Percentiles rank a stretch among this genome's conserved stretches.
Evolutionary conservation across 148 eudicot genomes (phyloP).

Genomic region (Fagopyrum esculentum): DNA sequence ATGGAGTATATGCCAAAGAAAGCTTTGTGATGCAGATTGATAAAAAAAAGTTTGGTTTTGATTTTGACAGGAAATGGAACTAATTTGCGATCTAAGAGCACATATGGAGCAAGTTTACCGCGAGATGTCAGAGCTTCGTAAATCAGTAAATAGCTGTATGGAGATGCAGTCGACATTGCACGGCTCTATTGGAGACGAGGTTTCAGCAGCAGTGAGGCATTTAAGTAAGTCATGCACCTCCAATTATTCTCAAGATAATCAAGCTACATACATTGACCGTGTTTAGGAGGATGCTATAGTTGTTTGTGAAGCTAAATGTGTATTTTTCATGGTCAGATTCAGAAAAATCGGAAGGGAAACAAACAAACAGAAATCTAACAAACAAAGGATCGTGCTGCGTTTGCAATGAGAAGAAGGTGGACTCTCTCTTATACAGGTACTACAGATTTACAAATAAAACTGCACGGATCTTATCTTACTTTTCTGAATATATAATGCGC

Average conservation of each 20-base stretch:
- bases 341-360: slow-evolving; percentile 15
- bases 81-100: slow-evolving; percentile 53
- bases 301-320: neutral
- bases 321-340: neutral
- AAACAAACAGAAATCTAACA: slow-evolving; percentile 13
- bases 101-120: slow-evolving; percentile 64
- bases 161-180: slow-evolving; percentile 49
- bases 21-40: neutral
- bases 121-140: slow-evolving; percentile 62
- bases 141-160: slow-evolving; percentile 52
- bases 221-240: slow-evolving; percentile 24
- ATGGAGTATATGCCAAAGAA: neutral
- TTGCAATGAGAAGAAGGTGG: slow-evolving; percentile 56
- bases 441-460: neutral
- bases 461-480: neutral
- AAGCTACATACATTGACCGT: neutral
- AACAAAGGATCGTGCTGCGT: slow-evolving; percentile 48
- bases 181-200: slow-evolving; percentile 33
- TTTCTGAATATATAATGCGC: too few relatives aligned
- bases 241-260: neutral
- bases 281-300: neutral
- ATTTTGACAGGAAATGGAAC: slow-evolving; percentile 58
- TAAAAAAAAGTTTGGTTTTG: neutral
- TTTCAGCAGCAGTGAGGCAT: slow-evolving; percentile 21
- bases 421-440: slow-evolving; percentile 76